These are phyloP conservation scores for Abortiporus biennis DNA, from an alignment of 1,284 basidiomycete genomes.

Conservation along the genomic window DNA sequence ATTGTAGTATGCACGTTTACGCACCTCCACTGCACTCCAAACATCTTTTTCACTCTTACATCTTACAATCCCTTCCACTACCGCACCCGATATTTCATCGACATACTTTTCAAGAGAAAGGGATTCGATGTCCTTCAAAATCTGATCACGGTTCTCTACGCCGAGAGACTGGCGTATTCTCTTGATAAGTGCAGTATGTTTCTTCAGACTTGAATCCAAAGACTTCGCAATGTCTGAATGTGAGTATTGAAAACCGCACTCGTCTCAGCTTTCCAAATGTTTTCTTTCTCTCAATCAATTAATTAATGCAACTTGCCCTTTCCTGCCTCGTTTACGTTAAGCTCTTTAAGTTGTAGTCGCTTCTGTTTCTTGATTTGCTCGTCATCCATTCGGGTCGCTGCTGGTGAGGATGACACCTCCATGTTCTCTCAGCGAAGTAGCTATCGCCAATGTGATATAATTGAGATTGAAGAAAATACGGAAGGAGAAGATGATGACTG, in stretches of 20 bases:
- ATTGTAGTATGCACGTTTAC: slow-evolving; percentile 17
- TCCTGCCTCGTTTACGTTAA: slow-evolving; percentile 40
- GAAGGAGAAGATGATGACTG: no score
- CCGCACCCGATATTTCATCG: slow-evolving; percentile 88
- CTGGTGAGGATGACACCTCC: background rate
- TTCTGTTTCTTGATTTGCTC: slow-evolving; percentile 51
- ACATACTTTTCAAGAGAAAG: slow-evolving; percentile 94
- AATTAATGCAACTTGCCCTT: slow-evolving; percentile 33
- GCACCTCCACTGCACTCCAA: slow-evolving; percentile 87
- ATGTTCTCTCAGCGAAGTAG: no score
- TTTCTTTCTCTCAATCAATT: background rate
- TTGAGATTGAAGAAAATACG: no score
- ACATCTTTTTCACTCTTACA: slow-evolving; percentile 90
- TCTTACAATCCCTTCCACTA: slow-evolving; percentile 78
- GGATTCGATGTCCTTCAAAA: slow-evolving; percentile 87
- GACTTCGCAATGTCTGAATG: slow-evolving; percentile 52
- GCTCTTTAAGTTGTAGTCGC: slow-evolving; percentile 48
- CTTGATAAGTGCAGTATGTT: slow-evolving; percentile 91
- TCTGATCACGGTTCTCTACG: slow-evolving; percentile 73
- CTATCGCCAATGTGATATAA: no score
- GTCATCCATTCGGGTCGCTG: slow-evolving; percentile 44
- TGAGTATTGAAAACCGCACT: background rate
- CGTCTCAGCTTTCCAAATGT: background rate
- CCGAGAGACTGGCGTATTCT: slow-evolving; percentile 80
- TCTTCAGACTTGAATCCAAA: slow-evolving; percentile 89